Conservation (phyloP, 495 filamentous ascomycete species). For the Penicillium argentinense region DNA sequence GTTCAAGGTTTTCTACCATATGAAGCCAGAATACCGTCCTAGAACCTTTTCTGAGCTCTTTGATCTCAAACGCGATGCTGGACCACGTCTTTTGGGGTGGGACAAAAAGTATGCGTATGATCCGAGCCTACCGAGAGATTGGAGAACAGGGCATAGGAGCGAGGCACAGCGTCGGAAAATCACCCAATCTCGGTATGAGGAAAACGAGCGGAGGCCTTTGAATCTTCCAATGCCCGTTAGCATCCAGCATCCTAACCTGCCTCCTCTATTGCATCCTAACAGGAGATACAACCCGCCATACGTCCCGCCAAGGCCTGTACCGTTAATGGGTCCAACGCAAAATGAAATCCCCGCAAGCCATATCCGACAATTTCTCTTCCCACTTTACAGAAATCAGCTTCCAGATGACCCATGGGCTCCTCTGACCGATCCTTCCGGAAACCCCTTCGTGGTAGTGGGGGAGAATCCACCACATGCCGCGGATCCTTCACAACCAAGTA, state of each 20-base stretch:
- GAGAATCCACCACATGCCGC: too few relatives aligned
- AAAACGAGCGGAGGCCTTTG: background rate
- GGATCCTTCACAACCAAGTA: too few relatives aligned
- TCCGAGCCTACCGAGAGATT: background rate
- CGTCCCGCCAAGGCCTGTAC: background rate
- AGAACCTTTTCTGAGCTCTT: constrained; percentile 12
- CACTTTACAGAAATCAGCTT: background rate
- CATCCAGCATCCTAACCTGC: background rate
- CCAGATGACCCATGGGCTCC: background rate
- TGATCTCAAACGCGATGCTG: constrained; percentile 31
- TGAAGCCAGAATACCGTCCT: constrained; percentile 20
- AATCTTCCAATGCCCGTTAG: background rate
- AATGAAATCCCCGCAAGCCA: too few relatives aligned
- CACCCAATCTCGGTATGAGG: too few relatives aligned
- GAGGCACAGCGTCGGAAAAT: too few relatives aligned
- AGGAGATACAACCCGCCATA: background rate
- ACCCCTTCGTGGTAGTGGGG: too few relatives aligned
- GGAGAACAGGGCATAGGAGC: too few relatives aligned
- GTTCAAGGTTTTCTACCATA: constrained; percentile 33
- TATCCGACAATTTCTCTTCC: background rate
- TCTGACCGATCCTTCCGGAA: too few relatives aligned
- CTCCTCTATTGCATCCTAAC: background rate
- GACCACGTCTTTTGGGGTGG: constrained; percentile 34
- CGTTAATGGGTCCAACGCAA: background rate
- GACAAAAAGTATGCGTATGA: background rate